Base-by-base conservation (phyloP, 177 flowering plant species). In the Tripterygium wilfordii region DNA sequence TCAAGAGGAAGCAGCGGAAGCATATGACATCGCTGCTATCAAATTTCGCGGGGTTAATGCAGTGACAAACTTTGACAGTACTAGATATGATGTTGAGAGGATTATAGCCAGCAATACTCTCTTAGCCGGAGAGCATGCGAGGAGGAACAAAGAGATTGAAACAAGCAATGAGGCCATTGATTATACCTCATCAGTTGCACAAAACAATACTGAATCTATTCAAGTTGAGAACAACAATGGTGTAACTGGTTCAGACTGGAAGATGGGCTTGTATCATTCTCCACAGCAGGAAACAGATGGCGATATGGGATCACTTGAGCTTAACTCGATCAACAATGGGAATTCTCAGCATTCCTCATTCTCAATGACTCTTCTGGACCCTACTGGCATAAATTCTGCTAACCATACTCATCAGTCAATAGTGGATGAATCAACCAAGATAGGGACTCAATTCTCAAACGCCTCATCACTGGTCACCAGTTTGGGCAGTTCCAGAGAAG, bases 1-100 rank as follows among this genome's bases (percentile, higher is more conserved):
- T n/a, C 98, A 90, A 59, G 98, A 90, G 62, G 98, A 89, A 63
- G 97, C 97, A 16, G 97, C 97, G 7, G 97, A 89, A 51, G 97
- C 97, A 6, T 89, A 89, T 57, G 97, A 89, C 53, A 56, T 86
- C 7, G 97, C 97, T 19, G 97, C 97, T 2, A 85, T 89, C 41
- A 89, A 89, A 61, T 89, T 89, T 49, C 85, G 97, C 0, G 96
- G 97, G 1, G 78, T 72, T 2, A 87, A 76, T 54, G 97, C 97
- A 1, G 97, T 89, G 32, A 89, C 97, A 2, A 89, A 89, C 66
- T 89, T 89, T 38, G 96, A 87, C 66, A 82, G 82, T 3, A 44
- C 85, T 2, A 57, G 87, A 41, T 90, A 87, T 39, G 88, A 91
- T 32, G 95, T 85, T 0, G 95, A 85, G 19, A 67, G 72, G 48